A percentile compares a stretch with the other conserved stretches of the same genome.
phyloP scores from a whole-genome alignment of 169 alveolate genomes.

The Babesia caballi region DNA sequence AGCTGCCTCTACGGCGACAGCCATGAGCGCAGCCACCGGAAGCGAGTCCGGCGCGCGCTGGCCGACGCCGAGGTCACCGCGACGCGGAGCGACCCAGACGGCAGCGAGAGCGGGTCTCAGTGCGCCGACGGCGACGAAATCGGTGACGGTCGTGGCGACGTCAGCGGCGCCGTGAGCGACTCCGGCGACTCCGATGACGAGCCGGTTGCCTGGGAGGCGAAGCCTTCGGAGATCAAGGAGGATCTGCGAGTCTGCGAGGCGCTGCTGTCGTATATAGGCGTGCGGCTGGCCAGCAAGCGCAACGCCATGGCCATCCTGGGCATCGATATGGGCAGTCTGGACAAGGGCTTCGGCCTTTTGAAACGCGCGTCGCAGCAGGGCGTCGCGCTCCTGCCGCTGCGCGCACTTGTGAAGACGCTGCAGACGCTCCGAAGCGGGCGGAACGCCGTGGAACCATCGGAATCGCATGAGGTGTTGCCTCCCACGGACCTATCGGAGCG shows the following conservation, averaged over 20 bases:
- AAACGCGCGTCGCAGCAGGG: background rate
- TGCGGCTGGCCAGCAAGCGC: conserved; percentile 24
- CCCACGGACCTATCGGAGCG: background rate
- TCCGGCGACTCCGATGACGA: background rate
- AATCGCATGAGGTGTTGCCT: background rate
- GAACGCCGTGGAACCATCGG: background rate
- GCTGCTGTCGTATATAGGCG: conserved; percentile 9
- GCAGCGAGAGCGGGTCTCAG: background rate
- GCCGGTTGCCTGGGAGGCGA: background rate
- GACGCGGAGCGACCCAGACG: background rate
- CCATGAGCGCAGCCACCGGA: conserved; percentile 9
- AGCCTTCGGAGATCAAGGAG: background rate
- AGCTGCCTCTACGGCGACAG: conserved; percentile 25
- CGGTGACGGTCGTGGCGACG: too few relatives aligned
- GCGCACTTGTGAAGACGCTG: background rate
- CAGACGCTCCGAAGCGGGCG: background rate
- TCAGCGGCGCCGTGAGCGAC: background rate
- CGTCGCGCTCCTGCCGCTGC: conserved; percentile 4
- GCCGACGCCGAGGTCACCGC: background rate
- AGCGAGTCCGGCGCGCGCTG: background rate
- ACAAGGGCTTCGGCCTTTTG: background rate
- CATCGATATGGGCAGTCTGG: background rate
- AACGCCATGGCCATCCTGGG: conserved; percentile 11
- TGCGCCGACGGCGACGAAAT: background rate
- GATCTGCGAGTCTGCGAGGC: conserved; percentile 12